Evolutionary conservation across 1,284 basidiomycete species (phyloP), one percentile per base, ranked within the genome.

Genomic region (Chalciporus sp.): DNA sequence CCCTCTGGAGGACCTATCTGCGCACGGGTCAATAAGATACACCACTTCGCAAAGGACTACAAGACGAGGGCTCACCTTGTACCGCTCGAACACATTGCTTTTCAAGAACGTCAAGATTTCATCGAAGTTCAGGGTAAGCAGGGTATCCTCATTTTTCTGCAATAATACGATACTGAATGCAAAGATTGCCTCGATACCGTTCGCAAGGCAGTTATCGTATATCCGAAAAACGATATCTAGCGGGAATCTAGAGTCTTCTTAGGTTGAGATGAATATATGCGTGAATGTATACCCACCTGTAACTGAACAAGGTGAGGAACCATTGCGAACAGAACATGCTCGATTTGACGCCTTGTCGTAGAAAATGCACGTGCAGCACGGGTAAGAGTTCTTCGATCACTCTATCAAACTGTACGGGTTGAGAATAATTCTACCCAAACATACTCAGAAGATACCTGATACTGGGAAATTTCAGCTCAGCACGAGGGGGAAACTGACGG

Each of bases 301-400:
- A 96, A 62, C 93, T 94, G 76, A 98, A 99, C 68, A 99, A 79
- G 0, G 96, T 99, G 71, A 99, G 81, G 74, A 98, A 98, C 96
- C 97, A 99, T 66, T 98, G 95, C 16, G 91, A 94, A 64, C 88
- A 90, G 68, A 92, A 99, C 95, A 98, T 98, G 74, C 90, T 95
- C 47, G 92, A 94, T 72, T 96, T 97, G 66, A 98, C 78, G 31
- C 96, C 95, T 72, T 97, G 92, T 42, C 95, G 84, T 29, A 95
- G 74, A 63, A 99, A 90, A 72, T 98, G 97, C 17, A 94, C 76
- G 68, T 98, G 90, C 7, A 99, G 76, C 8, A 96, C 87, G 4
- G 96, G 96, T 2, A 98, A 75, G 6, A 95, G 70, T 58, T 99
- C 96, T 70, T 99, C 96, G 26, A 98, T 76, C 44, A 98, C 75